Evolutionary conservation across 164 flowering plant genomes (phyloP).

Genomic region (Buxus sempervirens): DNA sequence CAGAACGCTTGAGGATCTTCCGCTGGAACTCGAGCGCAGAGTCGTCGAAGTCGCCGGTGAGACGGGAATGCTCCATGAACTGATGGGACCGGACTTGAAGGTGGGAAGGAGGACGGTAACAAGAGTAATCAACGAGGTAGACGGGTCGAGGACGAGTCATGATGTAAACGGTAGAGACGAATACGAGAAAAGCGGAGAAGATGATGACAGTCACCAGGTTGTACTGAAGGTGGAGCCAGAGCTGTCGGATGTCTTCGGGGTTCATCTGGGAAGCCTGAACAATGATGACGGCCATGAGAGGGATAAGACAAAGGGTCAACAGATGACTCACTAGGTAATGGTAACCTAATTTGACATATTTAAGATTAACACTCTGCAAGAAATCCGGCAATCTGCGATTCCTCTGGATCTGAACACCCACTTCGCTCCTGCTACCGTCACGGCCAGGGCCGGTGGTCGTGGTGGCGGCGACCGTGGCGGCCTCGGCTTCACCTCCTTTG

Average conservation of each 20-base stretch:
- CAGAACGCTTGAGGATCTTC: constrained; percentile 34
- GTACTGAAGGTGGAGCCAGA: constrained; percentile 32
- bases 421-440: constrained; percentile 9
- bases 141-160: constrained; percentile 40
- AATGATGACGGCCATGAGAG: constrained; percentile 19
- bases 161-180: constrained; percentile 34
- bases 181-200: constrained; percentile 25
- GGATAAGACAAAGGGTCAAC: constrained; percentile 29
- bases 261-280: constrained; percentile 22
- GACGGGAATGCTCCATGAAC: constrained; percentile 31
- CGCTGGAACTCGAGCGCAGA: constrained; percentile 33
- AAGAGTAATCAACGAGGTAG: constrained; percentile 37
- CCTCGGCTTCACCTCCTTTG: not conserved
- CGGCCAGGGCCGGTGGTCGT: not conserved
- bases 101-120: constrained; percentile 28
- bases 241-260: constrained; percentile 22
- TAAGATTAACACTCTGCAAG: constrained; percentile 33
- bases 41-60: constrained; percentile 31
- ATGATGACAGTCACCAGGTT: constrained; percentile 27
- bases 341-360: constrained; percentile 42
- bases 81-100: constrained; percentile 15
- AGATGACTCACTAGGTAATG: constrained; percentile 35
- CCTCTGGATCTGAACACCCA: constrained; percentile 20
- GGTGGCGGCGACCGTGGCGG: not conserved
- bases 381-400: constrained; percentile 31